Conservation (phyloP, 2,329 filamentous ascomycete species). For the Plectosphaerella plurivora region DNA sequence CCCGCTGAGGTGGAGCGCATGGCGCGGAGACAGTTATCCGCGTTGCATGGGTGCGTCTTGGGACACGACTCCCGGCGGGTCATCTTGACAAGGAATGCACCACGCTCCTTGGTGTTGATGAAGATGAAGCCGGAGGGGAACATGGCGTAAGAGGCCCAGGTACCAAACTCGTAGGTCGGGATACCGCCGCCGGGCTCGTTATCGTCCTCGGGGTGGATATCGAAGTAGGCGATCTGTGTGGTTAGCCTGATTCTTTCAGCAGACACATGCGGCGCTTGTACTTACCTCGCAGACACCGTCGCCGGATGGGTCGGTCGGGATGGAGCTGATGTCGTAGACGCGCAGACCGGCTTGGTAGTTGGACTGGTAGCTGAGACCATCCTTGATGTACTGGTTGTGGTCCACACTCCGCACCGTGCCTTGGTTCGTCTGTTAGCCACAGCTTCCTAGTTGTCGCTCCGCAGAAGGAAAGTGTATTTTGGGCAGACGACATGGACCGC, state of each 20-base stretch:
- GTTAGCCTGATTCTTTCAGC: not conserved
- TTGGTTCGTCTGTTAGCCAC: slow-evolving; percentile 33
- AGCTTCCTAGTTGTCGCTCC: slow-evolving; percentile 18
- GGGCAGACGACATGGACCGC: not conserved
- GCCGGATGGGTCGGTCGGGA: slow-evolving; percentile 36
- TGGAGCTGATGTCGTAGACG: slow-evolving; percentile 24
- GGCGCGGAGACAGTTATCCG: slow-evolving; percentile 11
- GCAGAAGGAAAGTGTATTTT: not conserved
- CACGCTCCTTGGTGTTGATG: slow-evolving; percentile 12
- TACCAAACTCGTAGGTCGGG: slow-evolving; percentile 6
- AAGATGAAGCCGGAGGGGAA: slow-evolving; percentile 8
- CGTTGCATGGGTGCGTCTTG: slow-evolving; percentile 6
- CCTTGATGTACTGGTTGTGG: slow-evolving; percentile 32
- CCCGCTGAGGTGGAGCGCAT: slow-evolving; percentile 7
- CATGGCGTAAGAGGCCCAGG: slow-evolving; percentile 7
- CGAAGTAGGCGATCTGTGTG: slow-evolving; percentile 11
- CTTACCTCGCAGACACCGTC: slow-evolving; percentile 34
- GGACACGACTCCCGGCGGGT: slow-evolving; percentile 8
- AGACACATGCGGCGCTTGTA: not conserved
- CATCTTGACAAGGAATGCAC: slow-evolving; percentile 9
- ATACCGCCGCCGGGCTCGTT: slow-evolving; percentile 8
- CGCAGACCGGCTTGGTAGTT: slow-evolving; percentile 37
- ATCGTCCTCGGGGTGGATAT: slow-evolving; percentile 12
- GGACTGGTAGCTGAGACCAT: slow-evolving; percentile 35
- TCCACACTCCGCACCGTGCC: slow-evolving; percentile 1